A percentile compares a stretch with the other conserved stretches of the same genome.
phyloP scores from a whole-genome alignment of 225 moss, liverwort and hornwort species.

The Pleurozium schreberi region DNA sequence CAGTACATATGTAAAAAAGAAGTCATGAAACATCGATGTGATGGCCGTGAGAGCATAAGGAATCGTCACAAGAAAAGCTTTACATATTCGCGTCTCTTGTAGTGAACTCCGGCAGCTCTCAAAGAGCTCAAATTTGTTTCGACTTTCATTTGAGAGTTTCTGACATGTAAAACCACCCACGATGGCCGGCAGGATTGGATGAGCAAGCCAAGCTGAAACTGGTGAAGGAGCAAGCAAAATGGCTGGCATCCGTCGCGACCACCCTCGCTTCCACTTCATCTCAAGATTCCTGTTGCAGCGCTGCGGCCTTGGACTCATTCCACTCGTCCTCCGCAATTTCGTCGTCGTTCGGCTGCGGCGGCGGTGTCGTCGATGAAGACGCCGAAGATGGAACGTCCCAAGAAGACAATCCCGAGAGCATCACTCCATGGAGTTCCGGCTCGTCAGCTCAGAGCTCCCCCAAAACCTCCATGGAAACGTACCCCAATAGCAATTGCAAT shows the following conservation, averaged over 20 bases:
- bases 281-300: not conserved
- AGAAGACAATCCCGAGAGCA: not conserved
- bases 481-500: too few species aligned
- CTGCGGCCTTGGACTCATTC: not conserved
- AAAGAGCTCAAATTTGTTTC: not conserved
- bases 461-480: not conserved
- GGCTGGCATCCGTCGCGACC: not conserved
- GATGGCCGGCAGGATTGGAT: not conserved
- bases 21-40: too few species aligned
- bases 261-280: not conserved
- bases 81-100: not conserved
- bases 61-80: not conserved
- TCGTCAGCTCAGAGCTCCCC: not conserved
- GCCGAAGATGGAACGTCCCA: not conserved
- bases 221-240: not conserved
- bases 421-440: not conserved
- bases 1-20: too few species aligned
- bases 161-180: not conserved
- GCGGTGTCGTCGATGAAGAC: not conserved
- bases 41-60: too few species aligned
- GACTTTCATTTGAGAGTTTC: not conserved
- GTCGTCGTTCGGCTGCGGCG: not conserved
- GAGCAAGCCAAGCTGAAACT: not conserved
- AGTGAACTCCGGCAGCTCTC: too few species aligned
- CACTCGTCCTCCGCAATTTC: not conserved